These are phyloP conservation scores for Lactarius deliciosus DNA, from an alignment of 768 basidiomycete genomes.

Conservation along the genomic window DNA sequence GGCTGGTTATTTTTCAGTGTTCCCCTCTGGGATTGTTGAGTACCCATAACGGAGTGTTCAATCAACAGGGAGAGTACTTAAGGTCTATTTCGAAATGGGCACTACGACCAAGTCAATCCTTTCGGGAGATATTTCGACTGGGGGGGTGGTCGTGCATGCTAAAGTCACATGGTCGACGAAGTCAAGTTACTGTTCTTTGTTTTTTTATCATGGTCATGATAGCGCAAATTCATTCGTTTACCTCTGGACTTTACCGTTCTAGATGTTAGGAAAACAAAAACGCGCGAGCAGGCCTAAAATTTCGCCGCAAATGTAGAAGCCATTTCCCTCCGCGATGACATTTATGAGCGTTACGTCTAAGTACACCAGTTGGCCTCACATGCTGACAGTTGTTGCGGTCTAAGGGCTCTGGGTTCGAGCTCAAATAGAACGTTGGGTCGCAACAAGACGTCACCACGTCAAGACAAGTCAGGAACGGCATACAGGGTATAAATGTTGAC, in stretches of 20 bases:
- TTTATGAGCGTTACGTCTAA: no score
- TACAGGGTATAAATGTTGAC: no score
- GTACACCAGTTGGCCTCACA: no score
- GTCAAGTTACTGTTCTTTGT: not conserved
- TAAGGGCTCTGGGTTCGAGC: not conserved
- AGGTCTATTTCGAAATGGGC: no score
- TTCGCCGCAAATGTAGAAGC: not conserved
- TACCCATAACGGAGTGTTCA: not conserved
- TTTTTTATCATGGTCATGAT: not conserved
- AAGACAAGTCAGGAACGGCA: no score
- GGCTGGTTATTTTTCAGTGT: not conserved
- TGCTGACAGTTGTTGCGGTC: no score
- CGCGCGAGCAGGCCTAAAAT: not conserved
- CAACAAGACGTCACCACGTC: not conserved
- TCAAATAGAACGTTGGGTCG: no score
- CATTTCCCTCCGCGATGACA: not conserved
- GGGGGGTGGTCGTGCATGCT: not conserved
- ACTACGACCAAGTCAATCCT: not conserved
- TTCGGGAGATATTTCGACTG: not conserved
- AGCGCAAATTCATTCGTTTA: no score
- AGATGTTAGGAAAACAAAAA: not conserved
- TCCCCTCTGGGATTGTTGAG: no score
- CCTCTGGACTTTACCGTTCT: not conserved
- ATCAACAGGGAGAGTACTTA: no score
- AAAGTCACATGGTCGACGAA: not conserved